Conservation (phyloP, 163 green algal genomes). For the Botryococcus braunii region DNA sequence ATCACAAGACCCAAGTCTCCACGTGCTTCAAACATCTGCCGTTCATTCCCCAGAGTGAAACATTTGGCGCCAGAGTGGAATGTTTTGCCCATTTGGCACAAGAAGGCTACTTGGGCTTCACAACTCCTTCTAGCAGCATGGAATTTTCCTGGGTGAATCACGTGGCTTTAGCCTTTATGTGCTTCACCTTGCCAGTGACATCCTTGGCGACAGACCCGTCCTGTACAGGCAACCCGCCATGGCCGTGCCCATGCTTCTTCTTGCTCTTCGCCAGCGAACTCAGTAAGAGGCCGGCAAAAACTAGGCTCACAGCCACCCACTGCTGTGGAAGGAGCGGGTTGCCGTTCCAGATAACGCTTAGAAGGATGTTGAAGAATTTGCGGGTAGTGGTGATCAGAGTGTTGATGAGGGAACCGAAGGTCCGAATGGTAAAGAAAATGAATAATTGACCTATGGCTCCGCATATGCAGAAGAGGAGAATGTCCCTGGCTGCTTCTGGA, state of each 20-base stretch:
- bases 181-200: not conserved
- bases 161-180: not conserved
- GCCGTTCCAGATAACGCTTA: constrained; percentile 72
- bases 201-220: not conserved
- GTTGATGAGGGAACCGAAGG: constrained; percentile 82
- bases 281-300: constrained; percentile 82
- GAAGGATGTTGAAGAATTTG: constrained; percentile 99
- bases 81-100: not conserved
- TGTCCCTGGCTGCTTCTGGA: constrained; percentile 60
- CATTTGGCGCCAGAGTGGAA: not conserved
- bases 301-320: constrained; percentile 85
- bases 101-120: not conserved
- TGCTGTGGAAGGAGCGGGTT: constrained; percentile 78
- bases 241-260: constrained; percentile 7
- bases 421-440: constrained; percentile 95
- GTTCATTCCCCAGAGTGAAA: too few relatives aligned
- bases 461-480: constrained; percentile 91
- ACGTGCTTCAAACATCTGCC: too few relatives aligned
- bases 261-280: constrained; percentile 54
- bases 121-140: not conserved
- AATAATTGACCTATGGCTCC: constrained; percentile 95
- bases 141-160: not conserved
- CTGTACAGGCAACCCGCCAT: not conserved
- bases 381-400: constrained; percentile 94
- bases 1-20: too few relatives aligned